Conservation (phyloP, 2,329 filamentous ascomycete species). For the Talaromyces sp. region DNA sequence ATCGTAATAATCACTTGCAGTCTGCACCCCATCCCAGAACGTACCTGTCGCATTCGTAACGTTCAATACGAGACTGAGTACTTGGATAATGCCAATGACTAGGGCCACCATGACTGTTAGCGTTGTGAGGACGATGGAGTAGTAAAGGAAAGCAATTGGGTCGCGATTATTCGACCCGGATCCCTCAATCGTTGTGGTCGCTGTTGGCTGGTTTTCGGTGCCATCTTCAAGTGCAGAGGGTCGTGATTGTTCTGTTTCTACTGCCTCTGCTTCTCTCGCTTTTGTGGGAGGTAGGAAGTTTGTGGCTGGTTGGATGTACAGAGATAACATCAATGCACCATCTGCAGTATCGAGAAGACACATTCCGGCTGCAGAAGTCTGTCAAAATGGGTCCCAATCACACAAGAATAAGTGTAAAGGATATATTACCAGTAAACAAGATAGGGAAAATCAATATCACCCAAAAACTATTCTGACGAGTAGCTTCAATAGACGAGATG, state of each 20-base stretch:
- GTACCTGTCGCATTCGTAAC: slow-evolving; percentile 65
- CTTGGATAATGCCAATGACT: slow-evolving; percentile 79
- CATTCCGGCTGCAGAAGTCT: slow-evolving; percentile 65
- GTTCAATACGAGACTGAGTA: slow-evolving; percentile 72
- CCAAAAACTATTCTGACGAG: slow-evolving; percentile 85
- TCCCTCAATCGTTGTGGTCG: slow-evolving; percentile 33
- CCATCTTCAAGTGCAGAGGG: neutral
- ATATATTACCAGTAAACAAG: slow-evolving; percentile 69
- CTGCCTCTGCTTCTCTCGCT: neutral
- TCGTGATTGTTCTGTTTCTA: neutral
- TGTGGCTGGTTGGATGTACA: slow-evolving; percentile 63
- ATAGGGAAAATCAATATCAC: slow-evolving; percentile 86
- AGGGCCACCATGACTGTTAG: slow-evolving; percentile 79
- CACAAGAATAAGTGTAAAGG: neutral
- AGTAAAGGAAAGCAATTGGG: slow-evolving; percentile 85
- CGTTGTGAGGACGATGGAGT: slow-evolving; percentile 78
- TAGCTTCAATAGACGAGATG: slow-evolving; percentile 80
- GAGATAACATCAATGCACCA: slow-evolving; percentile 87
- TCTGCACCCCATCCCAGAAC: slow-evolving; percentile 88
- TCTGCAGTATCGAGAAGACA: slow-evolving; percentile 89
- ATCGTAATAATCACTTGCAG: slow-evolving; percentile 74
- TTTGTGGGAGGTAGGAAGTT: slow-evolving; percentile 32
- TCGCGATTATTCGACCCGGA: slow-evolving; percentile 51
- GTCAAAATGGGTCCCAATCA: neutral
- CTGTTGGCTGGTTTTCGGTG: slow-evolving; percentile 42